These are phyloP conservation scores for Staphylotrichum tortipilum DNA, from an alignment of 495 filamentous ascomycete species.

Conservation along the genomic window DNA sequence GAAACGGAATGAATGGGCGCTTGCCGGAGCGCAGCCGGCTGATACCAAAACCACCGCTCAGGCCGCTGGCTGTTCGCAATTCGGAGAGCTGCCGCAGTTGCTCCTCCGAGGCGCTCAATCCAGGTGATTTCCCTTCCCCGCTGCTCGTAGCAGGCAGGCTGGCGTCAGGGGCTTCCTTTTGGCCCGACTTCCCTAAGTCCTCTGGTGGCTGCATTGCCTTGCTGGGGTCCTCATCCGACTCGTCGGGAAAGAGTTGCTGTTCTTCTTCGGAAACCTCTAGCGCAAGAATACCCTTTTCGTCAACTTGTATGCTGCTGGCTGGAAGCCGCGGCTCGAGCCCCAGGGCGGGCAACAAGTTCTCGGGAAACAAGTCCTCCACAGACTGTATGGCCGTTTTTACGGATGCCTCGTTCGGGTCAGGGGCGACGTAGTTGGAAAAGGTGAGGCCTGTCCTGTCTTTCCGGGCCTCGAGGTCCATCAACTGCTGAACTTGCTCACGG, in stretches of 20 bases:
- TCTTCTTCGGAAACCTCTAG: constrained; percentile 33
- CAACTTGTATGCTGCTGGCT: constrained; percentile 32
- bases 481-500: constrained; percentile 48
- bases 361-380: constrained; percentile 74
- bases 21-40: constrained; percentile 17
- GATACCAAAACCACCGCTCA: constrained; percentile 14
- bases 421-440: constrained; percentile 57
- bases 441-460: constrained; percentile 37
- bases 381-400: constrained; percentile 75
- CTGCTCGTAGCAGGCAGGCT: not conserved
- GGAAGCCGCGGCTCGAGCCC: constrained; percentile 25
- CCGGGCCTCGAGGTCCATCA: constrained; percentile 54
- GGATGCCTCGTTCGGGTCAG: constrained; percentile 41
- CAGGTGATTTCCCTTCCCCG: not conserved
- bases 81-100: not conserved
- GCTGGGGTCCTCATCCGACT: constrained; percentile 42
- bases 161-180: not conserved
- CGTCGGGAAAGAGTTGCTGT: constrained; percentile 37
- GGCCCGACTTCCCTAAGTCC: not conserved
- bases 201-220: too few relatives aligned
- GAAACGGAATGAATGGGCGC: constrained; percentile 14
- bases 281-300: constrained; percentile 37
- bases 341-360: constrained; percentile 48
- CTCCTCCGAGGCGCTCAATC: not conserved
- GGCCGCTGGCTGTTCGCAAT: constrained; percentile 5